A percentile compares a stretch with the other conserved stretches of the same genome.
Evolutionary conservation across 768 basidiomycete genomes (phyloP).

Genomic region (Clavulina sp.): DNA sequence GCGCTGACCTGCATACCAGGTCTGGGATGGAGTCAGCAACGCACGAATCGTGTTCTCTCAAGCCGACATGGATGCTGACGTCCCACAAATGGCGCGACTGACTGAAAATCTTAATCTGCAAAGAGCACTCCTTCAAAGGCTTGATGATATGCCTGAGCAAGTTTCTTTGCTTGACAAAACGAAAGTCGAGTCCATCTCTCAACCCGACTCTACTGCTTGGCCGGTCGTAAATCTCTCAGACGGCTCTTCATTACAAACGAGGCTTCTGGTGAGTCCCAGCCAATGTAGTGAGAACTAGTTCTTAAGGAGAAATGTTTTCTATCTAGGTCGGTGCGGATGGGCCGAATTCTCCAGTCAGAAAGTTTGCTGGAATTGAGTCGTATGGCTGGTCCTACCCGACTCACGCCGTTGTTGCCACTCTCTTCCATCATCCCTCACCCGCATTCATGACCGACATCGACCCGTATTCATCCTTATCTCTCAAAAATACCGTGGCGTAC

Average conservation of each 20-base stretch:
- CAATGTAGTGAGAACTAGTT: background rate
- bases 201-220: conserved; percentile 45
- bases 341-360: conserved; percentile 80
- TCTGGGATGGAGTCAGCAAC: conserved; percentile 84
- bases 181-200: conserved; percentile 58
- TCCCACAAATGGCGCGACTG: conserved; percentile 51
- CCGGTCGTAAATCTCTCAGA: conserved; percentile 61
- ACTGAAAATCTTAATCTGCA: conserved; percentile 92
- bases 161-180: conserved; percentile 54
- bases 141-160: conserved; percentile 28
- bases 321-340: conserved; percentile 89
- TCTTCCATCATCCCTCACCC: conserved; percentile 56
- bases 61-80: conserved; percentile 16
- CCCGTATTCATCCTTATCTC: conserved; percentile 33
- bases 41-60: conserved; percentile 59
- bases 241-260: conserved; percentile 43
- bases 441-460: no score
- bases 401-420: conserved; percentile 78
- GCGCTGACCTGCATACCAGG: conserved; percentile 23
- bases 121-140: conserved; percentile 52
- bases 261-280: conserved; percentile 44
- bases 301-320: background rate
- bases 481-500: conserved; percentile 51
- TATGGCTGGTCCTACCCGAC: conserved; percentile 88
- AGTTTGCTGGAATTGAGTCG: conserved; percentile 67